Evolutionary conservation across 2,329 filamentous ascomycete genomes (phyloP).

Genomic region (Phaeophleospora eucalypticola): DNA sequence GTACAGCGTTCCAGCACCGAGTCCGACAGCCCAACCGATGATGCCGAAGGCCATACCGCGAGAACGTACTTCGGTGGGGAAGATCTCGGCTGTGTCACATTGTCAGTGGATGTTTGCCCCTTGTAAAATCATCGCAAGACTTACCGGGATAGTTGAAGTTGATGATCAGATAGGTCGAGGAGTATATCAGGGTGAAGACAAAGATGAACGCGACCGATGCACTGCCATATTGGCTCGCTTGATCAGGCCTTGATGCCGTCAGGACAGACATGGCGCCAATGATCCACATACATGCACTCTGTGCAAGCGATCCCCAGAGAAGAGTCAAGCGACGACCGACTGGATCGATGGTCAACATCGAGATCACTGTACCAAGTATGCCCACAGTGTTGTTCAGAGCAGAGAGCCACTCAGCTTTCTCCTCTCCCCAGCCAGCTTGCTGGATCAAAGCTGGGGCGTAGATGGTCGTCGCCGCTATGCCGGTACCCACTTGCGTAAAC

Average conservation of each 20-base stretch:
- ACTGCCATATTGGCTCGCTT: neutral
- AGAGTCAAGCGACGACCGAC: slow-evolving; percentile 36
- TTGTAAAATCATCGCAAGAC: slow-evolving; percentile 29
- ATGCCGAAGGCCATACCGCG: slow-evolving; percentile 58
- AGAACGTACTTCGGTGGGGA: slow-evolving; percentile 53
- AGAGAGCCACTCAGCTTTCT: slow-evolving; percentile 29
- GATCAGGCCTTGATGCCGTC: neutral
- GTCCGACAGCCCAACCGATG: slow-evolving; percentile 56
- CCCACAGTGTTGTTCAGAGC: slow-evolving; percentile 27
- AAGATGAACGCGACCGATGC: neutral
- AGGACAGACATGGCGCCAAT: neutral
- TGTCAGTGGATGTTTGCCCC: slow-evolving; percentile 20
- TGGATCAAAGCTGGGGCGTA: slow-evolving; percentile 29
- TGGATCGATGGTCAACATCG: slow-evolving; percentile 34
- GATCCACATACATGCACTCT: neutral
- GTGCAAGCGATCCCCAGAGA: slow-evolving; percentile 31
- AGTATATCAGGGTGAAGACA: slow-evolving; percentile 4
- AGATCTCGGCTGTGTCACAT: slow-evolving; percentile 45
- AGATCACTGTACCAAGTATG: slow-evolving; percentile 29
- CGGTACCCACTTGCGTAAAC: slow-evolving; percentile 31
- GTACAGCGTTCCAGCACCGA: slow-evolving; percentile 49
- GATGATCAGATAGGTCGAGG: slow-evolving; percentile 2
- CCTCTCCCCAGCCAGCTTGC: slow-evolving; percentile 28
- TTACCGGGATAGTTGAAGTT: slow-evolving; percentile 5
- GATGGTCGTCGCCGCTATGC: slow-evolving; percentile 25